Evolutionary conservation across 495 filamentous ascomycete genomes (phyloP), one percentile per base, ranked within the genome.

Genomic region (Penicillium riverlandense): DNA sequence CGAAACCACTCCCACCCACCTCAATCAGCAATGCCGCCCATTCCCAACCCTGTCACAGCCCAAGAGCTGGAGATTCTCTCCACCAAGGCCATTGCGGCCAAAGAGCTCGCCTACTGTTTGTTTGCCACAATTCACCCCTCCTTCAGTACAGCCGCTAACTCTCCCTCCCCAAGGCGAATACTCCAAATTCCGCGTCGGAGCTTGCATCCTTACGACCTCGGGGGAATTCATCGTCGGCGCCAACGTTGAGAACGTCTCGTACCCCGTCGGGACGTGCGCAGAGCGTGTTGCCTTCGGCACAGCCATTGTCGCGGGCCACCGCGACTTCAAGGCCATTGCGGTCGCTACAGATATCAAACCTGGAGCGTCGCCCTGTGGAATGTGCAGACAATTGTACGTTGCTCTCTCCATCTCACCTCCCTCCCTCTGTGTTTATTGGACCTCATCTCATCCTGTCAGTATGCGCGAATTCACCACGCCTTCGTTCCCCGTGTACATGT

Each of bases 171-270:
- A 43, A 86, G 83, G 83, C 63, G 92, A 89, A 8, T 96, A 98
- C 72, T 94, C 87, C 52, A 76, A 83, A 42, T 98, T 97, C 79
- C 88, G 79, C 34, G 92, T 98, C 50, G 92, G 92, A 45, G 83
- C 85, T 37, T 80, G 83, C 29, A 65, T 98, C 42, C 79, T 98
- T 45, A 80, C 81, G 12, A 48, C 66, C 13, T 71, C 76, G 22
- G 79, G 74, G n/a, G 66, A 69, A 40, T 84, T 76, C 50, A 70
- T 88, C 52, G 58, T 66, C 37, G 92, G 92, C 14, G 90, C 85
- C 37, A 98, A 98, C 63, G 80, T 98, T 27, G 92, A 98, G 67
- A 97, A 97, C 63, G 92, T 86, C 1, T 74, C 83, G 16, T 97
- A 95, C 58, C 90, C 91, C 6, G 89, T 96, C 14, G 86, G 86